phyloP scores from a whole-genome alignment of 176 grass and related monocot genomes.

The Elymus sibiricus region DNA sequence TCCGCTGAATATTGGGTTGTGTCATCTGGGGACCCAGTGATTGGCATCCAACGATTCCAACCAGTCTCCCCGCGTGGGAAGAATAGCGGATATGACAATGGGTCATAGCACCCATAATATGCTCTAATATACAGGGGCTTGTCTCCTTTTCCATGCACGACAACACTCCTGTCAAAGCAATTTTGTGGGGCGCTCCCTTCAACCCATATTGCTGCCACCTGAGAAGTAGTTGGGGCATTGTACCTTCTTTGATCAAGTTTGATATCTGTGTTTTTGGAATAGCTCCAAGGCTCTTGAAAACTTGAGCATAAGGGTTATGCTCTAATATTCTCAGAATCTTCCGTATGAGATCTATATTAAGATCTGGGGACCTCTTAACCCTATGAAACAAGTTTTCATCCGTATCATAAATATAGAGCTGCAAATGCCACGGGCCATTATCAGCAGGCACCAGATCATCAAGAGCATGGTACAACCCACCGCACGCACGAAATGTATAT shows the following conservation, averaged over 20 bases:
- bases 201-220: background rate
- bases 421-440: too few relatives aligned
- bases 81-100: too few relatives aligned
- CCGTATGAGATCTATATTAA: too few relatives aligned
- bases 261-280: too few relatives aligned
- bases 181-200: background rate
- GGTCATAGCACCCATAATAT: too few relatives aligned
- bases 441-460: too few relatives aligned
- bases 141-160: background rate
- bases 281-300: too few relatives aligned
- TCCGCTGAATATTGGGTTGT: background rate
- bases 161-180: background rate
- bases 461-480: background rate
- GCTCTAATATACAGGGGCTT: background rate
- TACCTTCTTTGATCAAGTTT: background rate
- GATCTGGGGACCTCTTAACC: too few relatives aligned
- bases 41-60: too few relatives aligned
- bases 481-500: background rate
- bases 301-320: too few relatives aligned
- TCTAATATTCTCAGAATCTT: too few relatives aligned
- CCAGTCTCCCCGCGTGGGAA: too few relatives aligned
- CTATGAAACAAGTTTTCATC: background rate
- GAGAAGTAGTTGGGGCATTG: background rate
- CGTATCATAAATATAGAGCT: background rate
- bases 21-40: background rate